Evolutionary conservation across 495 filamentous ascomycete species (phyloP).

Genomic region (Podospora pseudopauciseta): DNA sequence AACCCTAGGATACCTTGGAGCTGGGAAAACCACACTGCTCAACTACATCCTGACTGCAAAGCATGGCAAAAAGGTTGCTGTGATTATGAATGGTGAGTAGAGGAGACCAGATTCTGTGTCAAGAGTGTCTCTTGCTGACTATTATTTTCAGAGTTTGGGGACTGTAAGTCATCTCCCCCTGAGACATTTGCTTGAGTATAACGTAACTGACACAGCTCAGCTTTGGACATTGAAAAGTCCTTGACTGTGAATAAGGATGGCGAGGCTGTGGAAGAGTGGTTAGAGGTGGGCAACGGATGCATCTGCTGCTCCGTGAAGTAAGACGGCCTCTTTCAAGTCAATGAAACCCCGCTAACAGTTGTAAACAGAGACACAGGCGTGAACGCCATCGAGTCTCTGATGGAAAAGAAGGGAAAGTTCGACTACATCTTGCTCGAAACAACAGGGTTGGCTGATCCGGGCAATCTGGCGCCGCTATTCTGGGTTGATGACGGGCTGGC

Average conservation of each 20-base stretch:
- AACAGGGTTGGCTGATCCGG: conserved; percentile 90
- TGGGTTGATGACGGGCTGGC: conserved; percentile 96
- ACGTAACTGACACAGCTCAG: conserved; percentile 44
- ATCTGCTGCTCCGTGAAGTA: conserved; percentile 98
- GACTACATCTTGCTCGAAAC: conserved; percentile 99
- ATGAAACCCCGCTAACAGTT: conserved; percentile 10
- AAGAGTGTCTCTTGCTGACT: not conserved
- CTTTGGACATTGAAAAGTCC: conserved; percentile 89
- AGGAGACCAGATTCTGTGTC: not conserved
- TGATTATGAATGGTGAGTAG: conserved; percentile 82
- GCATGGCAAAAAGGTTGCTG: conserved; percentile 95
- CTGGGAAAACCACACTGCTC: conserved; percentile 91
- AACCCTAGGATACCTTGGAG: conserved; percentile 69
- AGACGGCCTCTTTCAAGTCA: conserved; percentile 3
- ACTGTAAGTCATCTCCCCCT: conserved; percentile 58
- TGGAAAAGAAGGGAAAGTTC: conserved; percentile 88
- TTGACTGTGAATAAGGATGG: conserved; percentile 83
- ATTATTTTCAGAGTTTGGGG: conserved; percentile 71
- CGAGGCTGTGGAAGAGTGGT: conserved; percentile 87
- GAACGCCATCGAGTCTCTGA: conserved; percentile 90
- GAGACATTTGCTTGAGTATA: not conserved
- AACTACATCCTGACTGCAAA: conserved; percentile 93
- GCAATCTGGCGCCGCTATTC: conserved; percentile 92
- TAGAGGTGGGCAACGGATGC: conserved; percentile 93
- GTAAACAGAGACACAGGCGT: conserved; percentile 75